phyloP scores from a whole-genome alignment of 352 stramenopile genomes.

The Globisporangium solare region DNA sequence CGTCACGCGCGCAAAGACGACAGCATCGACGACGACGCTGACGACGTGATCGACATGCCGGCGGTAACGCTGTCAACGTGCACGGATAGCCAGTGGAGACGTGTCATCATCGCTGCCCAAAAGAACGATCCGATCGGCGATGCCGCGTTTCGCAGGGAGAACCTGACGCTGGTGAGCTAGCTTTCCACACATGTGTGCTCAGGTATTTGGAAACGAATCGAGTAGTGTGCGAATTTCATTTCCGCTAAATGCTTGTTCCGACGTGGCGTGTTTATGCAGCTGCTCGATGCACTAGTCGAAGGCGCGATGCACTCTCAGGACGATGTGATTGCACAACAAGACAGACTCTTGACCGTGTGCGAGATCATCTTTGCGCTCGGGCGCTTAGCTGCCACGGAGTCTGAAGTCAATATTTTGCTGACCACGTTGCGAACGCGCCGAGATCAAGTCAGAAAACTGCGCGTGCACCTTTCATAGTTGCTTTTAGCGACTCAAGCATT shows the following conservation, averaged over 20 bases:
- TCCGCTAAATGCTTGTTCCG: too few species aligned
- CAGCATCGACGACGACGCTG: conserved; percentile 5
- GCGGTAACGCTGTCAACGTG: conserved; percentile 7
- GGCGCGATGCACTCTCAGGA: not conserved
- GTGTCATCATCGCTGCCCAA: not conserved
- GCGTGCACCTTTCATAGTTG: not conserved
- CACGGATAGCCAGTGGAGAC: not conserved
- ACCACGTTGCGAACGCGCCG: not conserved
- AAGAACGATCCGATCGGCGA: not conserved
- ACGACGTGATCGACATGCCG: conserved; percentile 6
- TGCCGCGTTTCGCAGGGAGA: not conserved
- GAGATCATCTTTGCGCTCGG: not conserved
- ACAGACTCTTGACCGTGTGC: not conserved
- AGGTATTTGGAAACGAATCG: too few species aligned
- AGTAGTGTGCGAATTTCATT: too few species aligned
- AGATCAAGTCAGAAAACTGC: not conserved
- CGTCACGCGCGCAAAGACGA: not conserved
- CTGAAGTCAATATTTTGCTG: not conserved
- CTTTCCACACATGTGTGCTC: not conserved
- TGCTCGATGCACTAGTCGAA: not conserved
- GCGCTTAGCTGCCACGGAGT: not conserved
- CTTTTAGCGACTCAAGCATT: not conserved
- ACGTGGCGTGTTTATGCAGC: not conserved
- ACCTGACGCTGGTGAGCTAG: not conserved
- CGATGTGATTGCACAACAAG: not conserved